Evolutionary conservation across 768 basidiomycete genomes (phyloP), one percentile per base, ranked within the genome.

Genomic region (Trametes elegans): DNA sequence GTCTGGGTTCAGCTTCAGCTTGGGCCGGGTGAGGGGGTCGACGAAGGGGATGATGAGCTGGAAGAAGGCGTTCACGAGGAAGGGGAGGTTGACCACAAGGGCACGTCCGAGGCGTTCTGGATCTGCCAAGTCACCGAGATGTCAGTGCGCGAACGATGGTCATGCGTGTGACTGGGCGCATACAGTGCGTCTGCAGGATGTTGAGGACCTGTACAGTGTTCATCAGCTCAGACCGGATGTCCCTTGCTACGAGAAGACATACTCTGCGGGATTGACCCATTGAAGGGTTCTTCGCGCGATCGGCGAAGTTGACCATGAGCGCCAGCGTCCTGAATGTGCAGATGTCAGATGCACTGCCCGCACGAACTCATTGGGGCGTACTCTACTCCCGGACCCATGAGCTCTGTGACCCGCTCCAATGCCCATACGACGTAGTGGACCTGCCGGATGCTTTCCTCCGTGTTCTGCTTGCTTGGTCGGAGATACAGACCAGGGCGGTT

Each of bases 361-460:
- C 55, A 44, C 26, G 5, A 4, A 11, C 3, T 18, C 34, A 35
- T 18, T 41, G 18, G 9, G 10, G 74, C 83, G 51, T 63, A 90
- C 90, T 93, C 92, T 31, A 93, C 84, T 21, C 89, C 90, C 19
- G 88, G 83, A 14, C 78, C 81, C 84, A 91, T 88, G 50, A 92
- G 74, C 60, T 93, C 89, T 23, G 88, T 74, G 16, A 78, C 73
- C 1, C 88, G 80, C 68, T 96, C 93, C 26, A 94, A 69, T 73
- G 85, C 77, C 83, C 85, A 95, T 14, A 93, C 80, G 1, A 79
- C 76, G 61, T 79, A 88, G 42, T 90, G 79, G 43, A 93, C 78
- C 70, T 93, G 90, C 18, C 84, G 76, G 2, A 74, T 73, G 5
- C 78, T 68, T 58, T 85, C 87, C 3, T 81, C 77, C 0, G 91